These are phyloP conservation scores for Chalara sp. DNA, from an alignment of 2,329 filamentous ascomycete genomes.

Conservation along the genomic window DNA sequence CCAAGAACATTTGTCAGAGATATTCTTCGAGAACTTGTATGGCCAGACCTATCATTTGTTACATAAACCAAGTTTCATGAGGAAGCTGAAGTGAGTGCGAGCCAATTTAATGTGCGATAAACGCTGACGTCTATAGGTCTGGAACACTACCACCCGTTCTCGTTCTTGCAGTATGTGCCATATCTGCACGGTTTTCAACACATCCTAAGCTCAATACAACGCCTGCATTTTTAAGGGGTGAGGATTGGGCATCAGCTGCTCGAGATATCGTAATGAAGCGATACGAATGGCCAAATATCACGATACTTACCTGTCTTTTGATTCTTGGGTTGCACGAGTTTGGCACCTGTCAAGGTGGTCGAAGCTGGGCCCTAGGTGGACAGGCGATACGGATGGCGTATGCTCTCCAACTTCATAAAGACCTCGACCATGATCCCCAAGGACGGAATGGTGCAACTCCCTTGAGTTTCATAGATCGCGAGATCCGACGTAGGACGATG, in stretches of 20 bases:
- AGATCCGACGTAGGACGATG: constrained; percentile 91
- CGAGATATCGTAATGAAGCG: constrained; percentile 78
- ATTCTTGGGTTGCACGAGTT: constrained; percentile 91
- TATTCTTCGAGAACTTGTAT: constrained; percentile 94
- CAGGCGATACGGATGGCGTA: constrained; percentile 97
- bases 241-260: constrained; percentile 85
- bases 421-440: constrained; percentile 75
- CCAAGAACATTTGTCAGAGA: constrained; percentile 86
- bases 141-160: constrained; percentile 83
- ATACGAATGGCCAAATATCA: constrained; percentile 94
- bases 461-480: constrained; percentile 84
- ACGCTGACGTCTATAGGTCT: constrained; percentile 38
- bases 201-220: constrained; percentile 69
- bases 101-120: neutral
- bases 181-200: constrained; percentile 90
- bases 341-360: constrained; percentile 89
- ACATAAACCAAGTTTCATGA: constrained; percentile 96
- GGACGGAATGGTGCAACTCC: constrained; percentile 55
- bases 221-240: constrained; percentile 79
- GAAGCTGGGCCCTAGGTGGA: constrained; percentile 92
- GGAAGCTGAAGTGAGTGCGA: constrained; percentile 60
- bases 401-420: constrained; percentile 86
- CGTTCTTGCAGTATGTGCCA: constrained; percentile 86
- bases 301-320: constrained; percentile 83
- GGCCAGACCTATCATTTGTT: constrained; percentile 91